These are phyloP conservation scores for Monosporascus sp. DNA, from an alignment of 2,329 filamentous ascomycete species.

Conservation along the genomic window DNA sequence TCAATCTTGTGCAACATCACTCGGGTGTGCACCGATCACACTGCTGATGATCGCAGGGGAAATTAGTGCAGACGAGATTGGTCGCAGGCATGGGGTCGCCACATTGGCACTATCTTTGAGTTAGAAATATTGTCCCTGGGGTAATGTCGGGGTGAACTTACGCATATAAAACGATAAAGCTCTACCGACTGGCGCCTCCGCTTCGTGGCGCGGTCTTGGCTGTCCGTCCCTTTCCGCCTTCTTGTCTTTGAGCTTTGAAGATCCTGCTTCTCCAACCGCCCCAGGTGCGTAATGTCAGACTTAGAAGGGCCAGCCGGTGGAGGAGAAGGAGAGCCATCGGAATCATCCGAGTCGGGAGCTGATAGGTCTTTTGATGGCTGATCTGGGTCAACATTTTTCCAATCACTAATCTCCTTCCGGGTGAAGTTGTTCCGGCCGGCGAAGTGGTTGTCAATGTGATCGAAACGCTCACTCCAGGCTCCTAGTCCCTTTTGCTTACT, in stretches of 20 bases:
- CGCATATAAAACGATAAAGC: constrained; percentile 6
- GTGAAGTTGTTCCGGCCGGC: constrained; percentile 40
- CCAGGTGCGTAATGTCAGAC: background rate
- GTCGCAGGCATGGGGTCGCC: constrained; percentile 9
- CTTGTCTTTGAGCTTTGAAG: constrained; percentile 10
- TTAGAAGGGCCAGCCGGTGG: constrained; percentile 2
- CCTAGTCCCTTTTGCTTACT: constrained; percentile 44
- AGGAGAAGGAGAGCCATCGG: constrained; percentile 9
- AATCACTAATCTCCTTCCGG: constrained; percentile 47
- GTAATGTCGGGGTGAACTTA: constrained; percentile 6
- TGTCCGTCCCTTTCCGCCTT: constrained; percentile 15
- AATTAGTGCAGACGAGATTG: constrained; percentile 12
- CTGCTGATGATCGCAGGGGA: constrained; percentile 3
- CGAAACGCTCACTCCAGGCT: constrained; percentile 51
- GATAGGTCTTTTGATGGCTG: constrained; percentile 6
- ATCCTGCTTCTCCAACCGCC: background rate
- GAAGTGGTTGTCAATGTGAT: constrained; percentile 75
- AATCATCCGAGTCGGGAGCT: constrained; percentile 14
- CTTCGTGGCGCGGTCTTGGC: constrained; percentile 8
- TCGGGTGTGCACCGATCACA: background rate
- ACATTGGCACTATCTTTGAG: constrained; percentile 17
- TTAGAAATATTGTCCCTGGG: constrained; percentile 4
- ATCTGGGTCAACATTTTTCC: constrained; percentile 39
- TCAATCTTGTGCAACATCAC: background rate
- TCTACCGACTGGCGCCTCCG: constrained; percentile 3